Evolutionary conservation across 345 rosid species (phyloP).

Genomic region (Eutrema heterophyllum): DNA sequence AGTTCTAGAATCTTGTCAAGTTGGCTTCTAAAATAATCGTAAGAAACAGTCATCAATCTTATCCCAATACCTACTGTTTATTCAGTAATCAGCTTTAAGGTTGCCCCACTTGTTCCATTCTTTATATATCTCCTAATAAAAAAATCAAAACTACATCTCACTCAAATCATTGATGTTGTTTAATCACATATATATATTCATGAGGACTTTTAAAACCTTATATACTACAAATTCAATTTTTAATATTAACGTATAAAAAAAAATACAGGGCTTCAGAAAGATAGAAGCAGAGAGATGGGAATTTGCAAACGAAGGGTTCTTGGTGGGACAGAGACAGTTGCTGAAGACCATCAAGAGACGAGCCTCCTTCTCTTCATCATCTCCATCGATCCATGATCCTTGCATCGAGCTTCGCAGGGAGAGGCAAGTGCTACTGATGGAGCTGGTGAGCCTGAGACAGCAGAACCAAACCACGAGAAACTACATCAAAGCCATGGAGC

Average conservation of each 20-base stretch:
- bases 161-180: slow-evolving; percentile 15
- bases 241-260: neutral
- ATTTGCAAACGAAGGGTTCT: slow-evolving; percentile 92
- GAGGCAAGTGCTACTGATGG: slow-evolving; percentile 51
- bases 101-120: slow-evolving; percentile 26
- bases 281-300: slow-evolving; percentile 99
- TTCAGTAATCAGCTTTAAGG: slow-evolving; percentile 19
- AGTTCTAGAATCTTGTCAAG: slow-evolving; percentile 24
- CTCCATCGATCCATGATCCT: slow-evolving; percentile 18
- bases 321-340: slow-evolving; percentile 80
- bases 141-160: neutral
- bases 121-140: neutral
- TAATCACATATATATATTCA: neutral
- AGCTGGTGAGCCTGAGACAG: slow-evolving; percentile 69
- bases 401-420: slow-evolving; percentile 64
- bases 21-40: slow-evolving; percentile 7
- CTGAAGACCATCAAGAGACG: slow-evolving; percentile 67
- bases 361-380: neutral
- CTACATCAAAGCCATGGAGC: slow-evolving; percentile 56
- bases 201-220: neutral
- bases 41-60: slow-evolving; percentile 8
- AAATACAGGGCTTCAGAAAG: slow-evolving; percentile 78
- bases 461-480: slow-evolving; percentile 59
- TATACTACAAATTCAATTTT: neutral
- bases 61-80: neutral